phyloP scores from a whole-genome alignment of 768 basidiomycete species.

The Termitomyces sp. region DNA sequence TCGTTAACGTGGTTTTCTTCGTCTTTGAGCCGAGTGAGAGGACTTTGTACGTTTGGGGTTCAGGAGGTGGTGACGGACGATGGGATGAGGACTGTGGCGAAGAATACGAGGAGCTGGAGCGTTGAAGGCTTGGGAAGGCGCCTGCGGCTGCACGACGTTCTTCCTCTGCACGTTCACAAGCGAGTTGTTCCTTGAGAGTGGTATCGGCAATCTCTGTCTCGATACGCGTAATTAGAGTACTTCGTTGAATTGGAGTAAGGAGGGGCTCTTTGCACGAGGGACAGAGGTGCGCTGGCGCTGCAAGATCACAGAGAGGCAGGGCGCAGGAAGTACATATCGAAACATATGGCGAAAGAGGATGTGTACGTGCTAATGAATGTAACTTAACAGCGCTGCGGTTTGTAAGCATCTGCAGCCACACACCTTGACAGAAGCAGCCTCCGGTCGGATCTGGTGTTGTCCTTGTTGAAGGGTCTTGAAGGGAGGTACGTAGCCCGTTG shows the following conservation, averaged over 20 bases:
- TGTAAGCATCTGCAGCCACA: background rate
- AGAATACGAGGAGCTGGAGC: constrained; percentile 1
- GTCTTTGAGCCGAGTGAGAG: constrained; percentile 50
- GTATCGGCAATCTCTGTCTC: constrained; percentile 38
- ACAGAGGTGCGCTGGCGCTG: constrained; percentile 48
- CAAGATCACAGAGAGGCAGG: constrained; percentile 54
- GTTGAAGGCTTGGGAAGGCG: constrained; percentile 52
- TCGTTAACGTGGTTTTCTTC: constrained; percentile 46
- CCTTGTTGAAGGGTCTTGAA: constrained; percentile 24
- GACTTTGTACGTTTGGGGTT: constrained; percentile 38
- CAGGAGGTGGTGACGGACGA: constrained; percentile 9
- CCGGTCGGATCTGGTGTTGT: constrained; percentile 45
- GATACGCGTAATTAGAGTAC: constrained; percentile 34
- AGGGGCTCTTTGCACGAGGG: constrained; percentile 44
- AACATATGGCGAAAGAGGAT: constrained; percentile 50
- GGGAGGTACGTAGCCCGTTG: constrained; percentile 38
- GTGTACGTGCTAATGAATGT: constrained; percentile 41
- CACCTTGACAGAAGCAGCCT: constrained; percentile 70
- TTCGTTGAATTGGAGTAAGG: constrained; percentile 25
- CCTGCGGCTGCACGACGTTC: constrained; percentile 48
- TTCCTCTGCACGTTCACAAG: constrained; percentile 37
- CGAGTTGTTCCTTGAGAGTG: constrained; percentile 41
- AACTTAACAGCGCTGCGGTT: background rate
- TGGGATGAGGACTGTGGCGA: background rate
- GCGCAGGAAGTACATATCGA: constrained; percentile 55